Conservation (phyloP, 768 basidiomycete genomes). For the Russula foetens region DNA sequence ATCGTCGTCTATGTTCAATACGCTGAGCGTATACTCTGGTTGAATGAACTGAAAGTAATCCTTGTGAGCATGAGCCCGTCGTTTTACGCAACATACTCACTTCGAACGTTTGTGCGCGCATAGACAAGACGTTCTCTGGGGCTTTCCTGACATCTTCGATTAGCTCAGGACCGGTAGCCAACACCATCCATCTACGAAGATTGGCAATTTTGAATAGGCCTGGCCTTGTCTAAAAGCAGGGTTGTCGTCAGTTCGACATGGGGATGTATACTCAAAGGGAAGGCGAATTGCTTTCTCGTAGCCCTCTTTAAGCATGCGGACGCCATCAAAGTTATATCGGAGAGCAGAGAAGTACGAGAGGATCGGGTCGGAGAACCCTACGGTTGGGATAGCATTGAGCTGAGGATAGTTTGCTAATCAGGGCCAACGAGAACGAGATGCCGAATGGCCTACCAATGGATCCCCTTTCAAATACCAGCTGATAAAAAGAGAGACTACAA, state of each 20-base stretch:
- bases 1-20: constrained; percentile 7
- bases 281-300: constrained; percentile 25
- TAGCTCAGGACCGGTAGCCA: constrained; percentile 35
- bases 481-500: not conserved
- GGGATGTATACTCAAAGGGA: too few species aligned
- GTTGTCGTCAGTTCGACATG: not conserved
- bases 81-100: constrained; percentile 24
- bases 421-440: too few species aligned
- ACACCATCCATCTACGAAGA: constrained; percentile 38
- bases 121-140: constrained; percentile 38
- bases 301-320: constrained; percentile 28
- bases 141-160: constrained; percentile 45
- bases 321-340: constrained; percentile 22
- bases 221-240: constrained; percentile 14
- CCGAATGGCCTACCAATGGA: not conserved
- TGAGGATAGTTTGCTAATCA: not conserved
- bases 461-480: not conserved
- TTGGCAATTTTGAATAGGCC: constrained; percentile 36
- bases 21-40: constrained; percentile 31
- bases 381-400: constrained; percentile 11
- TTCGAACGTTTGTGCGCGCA: constrained; percentile 32
- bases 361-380: constrained; percentile 14
- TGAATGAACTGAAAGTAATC: constrained; percentile 26
- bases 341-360: constrained; percentile 19
- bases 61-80: not conserved